Percentiles rank a stretch among this genome's conserved stretches.
phyloP scores from a whole-genome alignment of 2,329 filamentous ascomycete species.

The Mariannaea elegans region DNA sequence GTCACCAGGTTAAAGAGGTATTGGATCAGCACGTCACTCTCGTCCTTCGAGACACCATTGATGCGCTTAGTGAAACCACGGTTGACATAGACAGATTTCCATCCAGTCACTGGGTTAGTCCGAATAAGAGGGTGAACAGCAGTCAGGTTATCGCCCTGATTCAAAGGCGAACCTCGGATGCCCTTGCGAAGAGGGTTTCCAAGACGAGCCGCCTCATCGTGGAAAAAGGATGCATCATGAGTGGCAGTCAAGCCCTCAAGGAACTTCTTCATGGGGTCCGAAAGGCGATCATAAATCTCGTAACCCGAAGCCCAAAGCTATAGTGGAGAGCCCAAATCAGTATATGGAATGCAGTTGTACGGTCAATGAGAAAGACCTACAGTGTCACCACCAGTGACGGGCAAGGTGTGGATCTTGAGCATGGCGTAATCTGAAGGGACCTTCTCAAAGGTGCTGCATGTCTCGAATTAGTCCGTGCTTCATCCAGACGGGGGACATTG shows the following conservation, averaged over 20 bases:
- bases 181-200: constrained; percentile 55
- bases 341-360: neutral
- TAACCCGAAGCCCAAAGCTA: constrained; percentile 70
- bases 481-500: neutral
- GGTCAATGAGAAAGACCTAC: constrained; percentile 27
- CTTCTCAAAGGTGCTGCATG: constrained; percentile 61
- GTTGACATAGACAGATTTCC: constrained; percentile 63
- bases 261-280: constrained; percentile 55
- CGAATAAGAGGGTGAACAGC: constrained; percentile 64
- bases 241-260: constrained; percentile 60
- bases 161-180: constrained; percentile 63
- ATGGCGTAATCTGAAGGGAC: constrained; percentile 68
- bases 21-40: constrained; percentile 60
- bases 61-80: constrained; percentile 63
- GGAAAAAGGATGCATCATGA: constrained; percentile 57
- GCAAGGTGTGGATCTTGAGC: constrained; percentile 65
- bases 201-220: constrained; percentile 57
- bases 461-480: constrained; percentile 12
- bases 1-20: constrained; percentile 59
- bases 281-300: constrained; percentile 65
- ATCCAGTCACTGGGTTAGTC: constrained; percentile 68
- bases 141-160: constrained; percentile 60
- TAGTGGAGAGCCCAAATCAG: constrained; percentile 50
- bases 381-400: constrained; percentile 66
- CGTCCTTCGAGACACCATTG: constrained; percentile 62